A percentile compares a stretch with the other conserved stretches of the same genome.
phyloP scores from a whole-genome alignment of 139 green algal genomes.

The Zygnema cylindricum region DNA sequence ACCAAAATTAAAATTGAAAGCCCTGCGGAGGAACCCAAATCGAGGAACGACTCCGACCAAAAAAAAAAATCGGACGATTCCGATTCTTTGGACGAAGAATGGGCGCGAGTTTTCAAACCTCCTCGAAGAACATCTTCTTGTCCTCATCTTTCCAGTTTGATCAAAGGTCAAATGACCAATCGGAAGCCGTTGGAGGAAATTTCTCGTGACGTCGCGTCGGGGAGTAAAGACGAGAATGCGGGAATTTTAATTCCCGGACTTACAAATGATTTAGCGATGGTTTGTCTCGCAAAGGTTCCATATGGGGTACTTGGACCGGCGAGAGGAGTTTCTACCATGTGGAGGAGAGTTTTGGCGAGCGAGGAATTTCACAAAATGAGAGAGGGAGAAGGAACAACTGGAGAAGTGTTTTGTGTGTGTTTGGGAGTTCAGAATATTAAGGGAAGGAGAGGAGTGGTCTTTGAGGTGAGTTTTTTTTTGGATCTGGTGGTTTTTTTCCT shows the following conservation, averaged over 20 bases:
- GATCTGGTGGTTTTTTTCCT: too few relatives aligned
- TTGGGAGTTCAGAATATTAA: slow-evolving; percentile 8
- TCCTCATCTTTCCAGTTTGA: background rate
- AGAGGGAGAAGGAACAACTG: background rate
- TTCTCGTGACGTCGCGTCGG: background rate
- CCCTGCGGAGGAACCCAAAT: too few relatives aligned
- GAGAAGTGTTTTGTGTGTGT: slow-evolving; percentile 1
- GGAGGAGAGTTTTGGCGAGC: background rate
- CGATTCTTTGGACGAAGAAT: background rate
- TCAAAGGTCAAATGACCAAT: background rate
- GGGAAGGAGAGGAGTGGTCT: background rate
- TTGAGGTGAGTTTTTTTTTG: slow-evolving; percentile 33
- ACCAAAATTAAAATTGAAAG: too few relatives aligned
- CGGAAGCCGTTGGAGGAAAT: background rate
- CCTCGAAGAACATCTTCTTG: background rate
- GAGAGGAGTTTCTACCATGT: background rate
- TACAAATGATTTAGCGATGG: slow-evolving; percentile 5
- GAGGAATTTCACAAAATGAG: background rate
- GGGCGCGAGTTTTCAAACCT: background rate
- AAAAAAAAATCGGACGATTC: too few relatives aligned
- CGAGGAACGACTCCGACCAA: too few relatives aligned
- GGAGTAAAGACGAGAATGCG: background rate
- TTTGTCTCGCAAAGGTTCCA: background rate
- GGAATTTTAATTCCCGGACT: background rate
- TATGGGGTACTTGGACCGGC: background rate